Percentiles rank a stretch among this genome's conserved stretches.
These are phyloP conservation scores for Paragyromitra xinjiangensis DNA, from an alignment of 495 filamentous ascomycete genomes.

Conservation along the genomic window DNA sequence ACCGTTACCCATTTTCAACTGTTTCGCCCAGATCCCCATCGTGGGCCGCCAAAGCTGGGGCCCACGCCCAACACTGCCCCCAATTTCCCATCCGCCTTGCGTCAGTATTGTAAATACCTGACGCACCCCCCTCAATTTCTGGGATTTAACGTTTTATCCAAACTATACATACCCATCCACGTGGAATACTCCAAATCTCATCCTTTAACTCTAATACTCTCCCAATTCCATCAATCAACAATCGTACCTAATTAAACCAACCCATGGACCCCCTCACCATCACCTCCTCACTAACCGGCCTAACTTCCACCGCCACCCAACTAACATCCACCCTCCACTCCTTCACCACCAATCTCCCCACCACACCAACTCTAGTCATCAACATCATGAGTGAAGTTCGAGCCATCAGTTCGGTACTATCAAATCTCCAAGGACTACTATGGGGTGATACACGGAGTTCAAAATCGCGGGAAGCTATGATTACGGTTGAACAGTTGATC, in stretches of 20 bases:
- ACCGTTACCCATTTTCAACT: background rate
- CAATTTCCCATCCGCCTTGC: background rate
- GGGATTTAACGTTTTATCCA: no score
- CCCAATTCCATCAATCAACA: background rate
- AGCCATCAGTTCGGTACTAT: background rate
- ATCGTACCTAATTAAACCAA: background rate
- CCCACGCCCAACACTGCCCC: background rate
- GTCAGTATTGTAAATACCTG: background rate
- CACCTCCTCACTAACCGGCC: conserved; percentile 18
- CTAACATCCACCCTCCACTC: background rate
- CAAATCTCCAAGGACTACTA: conserved; percentile 12
- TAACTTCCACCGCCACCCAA: background rate
- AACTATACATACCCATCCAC: background rate
- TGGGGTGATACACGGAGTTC: background rate
- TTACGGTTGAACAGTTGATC: conserved; percentile 20
- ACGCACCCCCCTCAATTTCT: background rate
- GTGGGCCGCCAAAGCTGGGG: background rate
- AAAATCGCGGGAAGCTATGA: conserved; percentile 8
- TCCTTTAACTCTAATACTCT: background rate
- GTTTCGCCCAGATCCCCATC: background rate
- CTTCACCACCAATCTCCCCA: background rate
- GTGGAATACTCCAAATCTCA: background rate
- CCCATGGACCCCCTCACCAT: conserved; percentile 38
- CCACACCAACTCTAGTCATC: conserved; percentile 1
- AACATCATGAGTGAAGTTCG: background rate